These are phyloP conservation scores for Corniculantispora saksenae DNA, from an alignment of 2,329 filamentous ascomycete species.

Conservation along the genomic window DNA sequence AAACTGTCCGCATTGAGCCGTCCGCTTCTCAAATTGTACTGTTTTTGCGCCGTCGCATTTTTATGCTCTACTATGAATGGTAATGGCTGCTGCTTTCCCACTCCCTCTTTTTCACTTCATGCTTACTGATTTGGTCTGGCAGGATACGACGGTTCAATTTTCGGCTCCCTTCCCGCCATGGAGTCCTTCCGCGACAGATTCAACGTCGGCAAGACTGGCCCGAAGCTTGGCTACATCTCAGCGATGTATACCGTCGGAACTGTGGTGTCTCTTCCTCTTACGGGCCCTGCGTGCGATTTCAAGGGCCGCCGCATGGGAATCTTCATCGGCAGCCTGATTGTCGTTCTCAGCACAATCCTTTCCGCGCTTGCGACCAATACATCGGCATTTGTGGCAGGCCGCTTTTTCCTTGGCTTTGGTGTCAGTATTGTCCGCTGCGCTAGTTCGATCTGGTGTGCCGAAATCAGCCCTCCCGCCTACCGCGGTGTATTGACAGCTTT, in stretches of 20 bases:
- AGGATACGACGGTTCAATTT: conserved; percentile 51
- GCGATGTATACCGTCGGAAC: conserved; percentile 19
- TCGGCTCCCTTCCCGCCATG: conserved; percentile 46
- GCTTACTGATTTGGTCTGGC: neutral
- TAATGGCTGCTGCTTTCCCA: neutral
- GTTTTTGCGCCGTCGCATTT: conserved; percentile 20
- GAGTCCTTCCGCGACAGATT: conserved; percentile 14
- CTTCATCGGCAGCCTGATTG: conserved; percentile 10
- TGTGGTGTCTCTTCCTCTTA: conserved; percentile 26
- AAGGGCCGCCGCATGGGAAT: conserved; percentile 16
- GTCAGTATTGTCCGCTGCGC: conserved; percentile 33
- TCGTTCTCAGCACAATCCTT: conserved; percentile 41
- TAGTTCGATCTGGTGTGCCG: conserved; percentile 44
- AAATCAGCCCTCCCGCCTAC: conserved; percentile 45
- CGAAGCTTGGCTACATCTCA: conserved; percentile 17
- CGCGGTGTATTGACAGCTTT: conserved; percentile 40
- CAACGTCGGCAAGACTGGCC: conserved; percentile 5
- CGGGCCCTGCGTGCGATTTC: conserved; percentile 29
- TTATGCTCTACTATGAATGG: conserved; percentile 24
- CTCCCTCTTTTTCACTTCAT: neutral
- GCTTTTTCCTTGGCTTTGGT: conserved; percentile 63
- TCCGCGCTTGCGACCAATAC: conserved; percentile 42
- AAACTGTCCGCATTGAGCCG: conserved; percentile 16
- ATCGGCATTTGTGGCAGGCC: conserved; percentile 54
- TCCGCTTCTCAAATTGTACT: conserved; percentile 21